Base-by-base conservation (phyloP, 2,329 filamentous ascomycete species). In the Fusarium ramigenum region DNA sequence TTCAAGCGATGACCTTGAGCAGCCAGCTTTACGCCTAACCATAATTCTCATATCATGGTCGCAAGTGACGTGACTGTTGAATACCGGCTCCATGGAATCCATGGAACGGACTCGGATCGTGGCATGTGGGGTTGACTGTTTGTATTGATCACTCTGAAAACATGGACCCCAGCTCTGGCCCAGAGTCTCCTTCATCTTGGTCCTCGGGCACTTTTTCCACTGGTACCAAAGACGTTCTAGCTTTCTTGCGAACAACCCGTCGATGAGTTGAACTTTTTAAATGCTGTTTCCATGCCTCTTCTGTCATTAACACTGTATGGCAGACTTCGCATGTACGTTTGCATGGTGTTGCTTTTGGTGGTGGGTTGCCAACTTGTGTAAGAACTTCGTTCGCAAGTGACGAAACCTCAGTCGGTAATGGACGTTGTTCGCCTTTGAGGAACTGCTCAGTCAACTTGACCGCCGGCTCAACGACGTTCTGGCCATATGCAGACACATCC, bases 261-360 rank as follows among this genome's bases (percentile, higher is more conserved):
- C 79, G 79, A 59, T 85, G 84, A 21, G 79, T 74, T 15, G 77
- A 69, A 47, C 83, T 81, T 66, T 80, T 82, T 15, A 84, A 65
- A 59, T 85, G 84, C 63, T 81, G 79, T 43, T 79, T 69, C 83
- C 83, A 86, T 4, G 81, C 81, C 66, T 87, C 84, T 70, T 91
- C 88, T 6, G 87, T 89, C 60, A 91, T 79, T 9, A 87, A 82
- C 28, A 90, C 89, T 64, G 88, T 88, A 75, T 94, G 84, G 78
- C 96, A 99, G 2, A 91, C 74, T 6, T 94, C 90, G 78, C 96
- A 99, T 23, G 87, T 88, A 74, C 87, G 88, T 70, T 90, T 89
- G 37, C 80, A 82, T 1, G 87, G 86, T 7, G 84, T 85, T 16
- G 92, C 84, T 65, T 90, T 79, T 2, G 78, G 85, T n/a, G 89